A percentile compares a stretch with the other conserved stretches of the same genome.
phyloP scores from a whole-genome alignment of 768 basidiomycete genomes.

The Leucosporidium creatinivorum region DNA sequence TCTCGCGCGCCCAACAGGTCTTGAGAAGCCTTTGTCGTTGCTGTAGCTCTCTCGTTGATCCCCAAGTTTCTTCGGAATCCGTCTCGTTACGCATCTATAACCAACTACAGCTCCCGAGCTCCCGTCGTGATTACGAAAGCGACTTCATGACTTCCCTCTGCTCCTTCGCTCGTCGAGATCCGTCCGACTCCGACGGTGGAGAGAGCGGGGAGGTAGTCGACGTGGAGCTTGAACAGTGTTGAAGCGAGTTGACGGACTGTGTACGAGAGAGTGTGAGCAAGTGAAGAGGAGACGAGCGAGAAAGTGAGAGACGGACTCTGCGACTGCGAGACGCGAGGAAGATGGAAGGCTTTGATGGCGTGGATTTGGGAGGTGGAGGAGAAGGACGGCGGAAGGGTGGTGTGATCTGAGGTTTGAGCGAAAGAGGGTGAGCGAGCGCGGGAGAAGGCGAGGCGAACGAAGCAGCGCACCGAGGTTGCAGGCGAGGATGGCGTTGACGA shows the following conservation, averaged over 20 bases:
- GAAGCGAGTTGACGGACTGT: not conserved
- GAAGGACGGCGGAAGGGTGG: not conserved
- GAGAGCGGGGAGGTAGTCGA: not conserved
- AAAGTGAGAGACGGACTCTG: not conserved
- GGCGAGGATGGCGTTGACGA: not conserved
- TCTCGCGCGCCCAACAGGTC: not conserved
- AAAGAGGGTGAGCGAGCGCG: not conserved
- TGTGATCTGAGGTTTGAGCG: not conserved
- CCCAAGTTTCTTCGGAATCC: too few species aligned
- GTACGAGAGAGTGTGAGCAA: too few species aligned
- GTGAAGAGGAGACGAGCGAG: not conserved
- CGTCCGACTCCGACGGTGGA: not conserved
- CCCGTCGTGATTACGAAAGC: too few species aligned
- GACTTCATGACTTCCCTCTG: too few species aligned
- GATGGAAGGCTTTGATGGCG: not conserved
- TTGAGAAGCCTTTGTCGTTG: not conserved
- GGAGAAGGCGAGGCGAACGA: not conserved
- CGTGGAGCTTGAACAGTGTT: not conserved
- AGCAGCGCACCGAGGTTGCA: not conserved
- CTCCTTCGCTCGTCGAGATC: not conserved
- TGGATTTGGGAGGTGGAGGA: not conserved
- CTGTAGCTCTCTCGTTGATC: too few species aligned
- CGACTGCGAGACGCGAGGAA: not conserved
- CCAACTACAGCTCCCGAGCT: too few species aligned
- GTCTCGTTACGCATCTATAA: too few species aligned